Conservation (phyloP, 768 basidiomycete species). For the Calocera cornea region DNA sequence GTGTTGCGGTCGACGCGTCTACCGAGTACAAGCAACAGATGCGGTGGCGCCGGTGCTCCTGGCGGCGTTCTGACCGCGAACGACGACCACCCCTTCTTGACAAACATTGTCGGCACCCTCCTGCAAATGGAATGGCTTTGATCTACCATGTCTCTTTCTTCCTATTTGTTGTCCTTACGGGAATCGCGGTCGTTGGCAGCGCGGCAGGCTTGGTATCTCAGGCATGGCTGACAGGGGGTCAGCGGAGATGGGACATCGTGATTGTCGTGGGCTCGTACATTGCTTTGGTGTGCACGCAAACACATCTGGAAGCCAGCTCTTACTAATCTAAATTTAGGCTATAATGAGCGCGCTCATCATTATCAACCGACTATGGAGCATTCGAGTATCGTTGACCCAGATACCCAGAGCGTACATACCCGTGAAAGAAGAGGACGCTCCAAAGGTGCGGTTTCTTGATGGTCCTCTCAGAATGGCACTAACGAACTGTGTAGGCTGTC, state of each 20-base stretch:
- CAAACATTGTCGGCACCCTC: not conserved
- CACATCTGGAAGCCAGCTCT: not conserved
- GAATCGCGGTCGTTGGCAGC: not conserved
- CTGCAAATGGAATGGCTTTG: not conserved
- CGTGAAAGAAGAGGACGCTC: not conserved
- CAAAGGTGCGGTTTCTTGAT: not conserved
- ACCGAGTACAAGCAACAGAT: no score
- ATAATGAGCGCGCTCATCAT: not conserved
- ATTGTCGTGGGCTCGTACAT: not conserved
- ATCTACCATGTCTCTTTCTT: conserved; percentile 2
- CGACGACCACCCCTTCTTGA: no score
- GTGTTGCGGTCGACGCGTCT: no score
- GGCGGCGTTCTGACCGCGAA: no score
- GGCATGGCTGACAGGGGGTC: not conserved
- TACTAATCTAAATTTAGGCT: not conserved
- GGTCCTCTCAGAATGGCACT: not conserved
- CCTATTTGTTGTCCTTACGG: not conserved
- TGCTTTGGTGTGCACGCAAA: not conserved
- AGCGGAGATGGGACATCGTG: not conserved
- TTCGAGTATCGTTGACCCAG: not conserved
- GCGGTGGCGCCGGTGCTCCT: no score
- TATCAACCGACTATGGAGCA: not conserved
- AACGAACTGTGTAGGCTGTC: not conserved
- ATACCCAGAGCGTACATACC: conserved; percentile 3
- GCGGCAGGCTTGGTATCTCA: not conserved